Evolutionary conservation across 2,329 filamentous ascomycete species (phyloP), one percentile per base, ranked within the genome.

Genomic region (Bipolaris victoriae): DNA sequence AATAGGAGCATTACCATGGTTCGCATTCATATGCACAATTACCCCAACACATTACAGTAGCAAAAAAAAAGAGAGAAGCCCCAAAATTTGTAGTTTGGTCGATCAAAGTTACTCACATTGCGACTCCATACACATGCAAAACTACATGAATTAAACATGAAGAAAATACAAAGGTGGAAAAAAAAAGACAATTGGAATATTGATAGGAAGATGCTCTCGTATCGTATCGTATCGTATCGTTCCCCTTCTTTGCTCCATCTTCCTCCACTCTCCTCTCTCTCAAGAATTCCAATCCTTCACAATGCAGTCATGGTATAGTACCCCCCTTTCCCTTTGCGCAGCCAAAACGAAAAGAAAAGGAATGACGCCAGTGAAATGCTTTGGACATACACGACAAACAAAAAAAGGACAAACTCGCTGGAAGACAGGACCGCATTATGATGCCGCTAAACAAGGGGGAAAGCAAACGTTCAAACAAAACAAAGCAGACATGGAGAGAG

Each of bases 401-500:
- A 54, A 16, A 49, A 49, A 47, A 44, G 29, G 26, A 29, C 7
- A 58, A 43, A 43, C 36, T 50, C 35, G 52, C 51, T 56, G 26
- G 49, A 52, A 31, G 40, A 49, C 33, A 29, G 35, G 22, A 26
- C 33, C 46, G 55, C 55, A 58, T 67, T 64, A 62, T 66, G 60
- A 68, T 70, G 66, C 65, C 67, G 64, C 63, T 66, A 67, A 65
- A 68, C 57, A 39, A 45, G 31, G 46, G 39, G 41, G 49, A 55
- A 36, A 26, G 26, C 31, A 22, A 40, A 7, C 29, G 29, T 31
- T 31, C 29, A 46, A 22, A 22, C 41, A 31, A 44, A 18, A 18
- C 29, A 22, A 35, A 24, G 6, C 15, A 49, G 26, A 24, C 9
- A 26, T 4, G 20, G 33, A 7, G 13, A 15, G 7, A 36, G 7